Conservation (phyloP, 2,329 filamentous ascomycete species). For the Periconia sp. region DNA sequence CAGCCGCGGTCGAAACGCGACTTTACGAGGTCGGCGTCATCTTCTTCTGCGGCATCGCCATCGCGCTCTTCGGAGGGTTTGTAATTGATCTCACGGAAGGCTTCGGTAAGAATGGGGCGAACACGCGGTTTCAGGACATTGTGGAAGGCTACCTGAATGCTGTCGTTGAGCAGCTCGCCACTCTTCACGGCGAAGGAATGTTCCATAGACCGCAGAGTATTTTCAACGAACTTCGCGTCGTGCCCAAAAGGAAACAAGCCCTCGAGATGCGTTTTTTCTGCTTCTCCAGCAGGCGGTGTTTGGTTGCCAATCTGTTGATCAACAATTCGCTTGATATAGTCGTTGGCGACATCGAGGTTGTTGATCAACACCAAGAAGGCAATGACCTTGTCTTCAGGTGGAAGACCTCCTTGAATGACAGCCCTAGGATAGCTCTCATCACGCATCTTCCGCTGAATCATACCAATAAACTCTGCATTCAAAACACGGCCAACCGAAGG, state of each 20-base stretch:
- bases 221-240: slow-evolving; percentile 73
- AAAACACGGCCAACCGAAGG: slow-evolving; percentile 81
- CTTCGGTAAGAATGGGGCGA: slow-evolving; percentile 81
- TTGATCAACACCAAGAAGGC: slow-evolving; percentile 93
- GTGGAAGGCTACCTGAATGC: slow-evolving; percentile 83
- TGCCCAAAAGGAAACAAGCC: slow-evolving; percentile 81
- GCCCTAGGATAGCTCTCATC: slow-evolving; percentile 91
- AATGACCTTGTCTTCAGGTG: slow-evolving; percentile 86
- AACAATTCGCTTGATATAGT: slow-evolving; percentile 90
- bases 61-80: slow-evolving; percentile 62
- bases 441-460: slow-evolving; percentile 97
- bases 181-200: slow-evolving; percentile 78
- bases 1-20: slow-evolving; percentile 84
- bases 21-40: slow-evolving; percentile 69
- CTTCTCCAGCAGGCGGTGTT: slow-evolving; percentile 43
- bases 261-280: slow-evolving; percentile 46
- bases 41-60: slow-evolving; percentile 55
- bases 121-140: slow-evolving; percentile 86
- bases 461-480: slow-evolving; percentile 88
- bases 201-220: slow-evolving; percentile 72
- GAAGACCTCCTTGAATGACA: slow-evolving; percentile 76
- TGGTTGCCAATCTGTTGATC: slow-evolving; percentile 63
- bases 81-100: slow-evolving; percentile 93
- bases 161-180: slow-evolving; percentile 81
- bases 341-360: slow-evolving; percentile 89